These are phyloP conservation scores for Stylosanthes scabra DNA, from an alignment of 331 rosid species.

Conservation along the genomic window DNA sequence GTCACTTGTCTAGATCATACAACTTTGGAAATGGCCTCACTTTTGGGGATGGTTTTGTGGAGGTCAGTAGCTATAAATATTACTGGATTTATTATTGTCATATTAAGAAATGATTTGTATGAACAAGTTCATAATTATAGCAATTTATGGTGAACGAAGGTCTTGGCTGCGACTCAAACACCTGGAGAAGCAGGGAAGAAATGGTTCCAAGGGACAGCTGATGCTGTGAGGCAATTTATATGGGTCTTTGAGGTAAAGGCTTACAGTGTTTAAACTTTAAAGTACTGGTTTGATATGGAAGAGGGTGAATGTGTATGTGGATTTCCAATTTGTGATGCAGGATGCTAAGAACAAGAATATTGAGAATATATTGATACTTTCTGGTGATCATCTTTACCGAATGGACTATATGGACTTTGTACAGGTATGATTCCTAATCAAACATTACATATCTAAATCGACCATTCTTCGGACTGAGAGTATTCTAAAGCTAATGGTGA, in stretches of 20 bases:
- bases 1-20: slow-evolving; percentile 87
- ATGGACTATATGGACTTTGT: slow-evolving; percentile 85
- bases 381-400: slow-evolving; percentile 90
- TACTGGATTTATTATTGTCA: not conserved
- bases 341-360: slow-evolving; percentile 88
- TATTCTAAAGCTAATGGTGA: slow-evolving; percentile 18
- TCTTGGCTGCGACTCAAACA: slow-evolving; percentile 94
- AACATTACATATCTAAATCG: not conserved
- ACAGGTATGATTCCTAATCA: slow-evolving; percentile 49
- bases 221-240: slow-evolving; percentile 85
- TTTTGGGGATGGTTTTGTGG: slow-evolving; percentile 96
- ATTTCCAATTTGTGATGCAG: slow-evolving; percentile 38
- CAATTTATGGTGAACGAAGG: slow-evolving; percentile 43
- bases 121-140: slow-evolving; percentile 22
- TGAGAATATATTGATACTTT: slow-evolving; percentile 80
- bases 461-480: not conserved
- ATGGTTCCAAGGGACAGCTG: slow-evolving; percentile 96
- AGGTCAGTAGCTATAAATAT: slow-evolving; percentile 54
- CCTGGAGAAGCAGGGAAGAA: slow-evolving; percentile 83
- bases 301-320: slow-evolving; percentile 35
- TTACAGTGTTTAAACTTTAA: not conserved
- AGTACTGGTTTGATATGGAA: not conserved
- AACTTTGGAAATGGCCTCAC: slow-evolving; percentile 78
- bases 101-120: slow-evolving; percentile 9
- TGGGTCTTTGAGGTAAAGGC: slow-evolving; percentile 86